These are phyloP conservation scores for Backusella westeae DNA, from an alignment of 192 early-diverging fungal species.

Conservation along the genomic window DNA sequence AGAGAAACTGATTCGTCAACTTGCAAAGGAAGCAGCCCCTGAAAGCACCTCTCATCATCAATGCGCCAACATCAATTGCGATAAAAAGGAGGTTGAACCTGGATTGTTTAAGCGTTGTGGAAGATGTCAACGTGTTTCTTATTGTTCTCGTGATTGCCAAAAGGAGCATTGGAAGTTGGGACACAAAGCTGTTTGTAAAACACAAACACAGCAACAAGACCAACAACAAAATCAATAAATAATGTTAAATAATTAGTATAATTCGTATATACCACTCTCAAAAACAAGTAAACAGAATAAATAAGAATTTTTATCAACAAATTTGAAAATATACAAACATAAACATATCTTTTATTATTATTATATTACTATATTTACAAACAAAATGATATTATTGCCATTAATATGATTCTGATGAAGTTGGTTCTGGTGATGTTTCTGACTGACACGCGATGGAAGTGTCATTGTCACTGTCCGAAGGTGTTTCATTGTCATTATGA, in stretches of 20 bases:
- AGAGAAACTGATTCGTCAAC: constrained; percentile 26
- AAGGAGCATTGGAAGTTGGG: constrained; percentile 51
- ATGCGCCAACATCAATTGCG: constrained; percentile 41
- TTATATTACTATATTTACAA: neutral
- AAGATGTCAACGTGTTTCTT: constrained; percentile 47
- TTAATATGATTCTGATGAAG: neutral
- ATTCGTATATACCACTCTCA: neutral
- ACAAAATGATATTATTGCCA: neutral
- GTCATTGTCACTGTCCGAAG: neutral
- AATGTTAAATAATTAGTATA: constrained; percentile 2
- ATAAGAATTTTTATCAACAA: neutral
- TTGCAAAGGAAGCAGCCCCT: constrained; percentile 28
- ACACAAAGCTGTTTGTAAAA: constrained; percentile 40
- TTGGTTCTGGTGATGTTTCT: neutral
- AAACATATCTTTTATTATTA: neutral
- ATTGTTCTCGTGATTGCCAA: constrained; percentile 53
- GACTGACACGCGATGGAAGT: neutral
- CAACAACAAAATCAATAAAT: neutral
- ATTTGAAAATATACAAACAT: neutral
- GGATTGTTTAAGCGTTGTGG: constrained; percentile 46
- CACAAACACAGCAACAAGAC: constrained; percentile 6
- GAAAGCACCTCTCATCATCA: constrained; percentile 26
- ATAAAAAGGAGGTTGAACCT: constrained; percentile 40
- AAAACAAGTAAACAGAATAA: neutral
- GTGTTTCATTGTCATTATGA: neutral